Conservation (phyloP, 345 rosid genomes). For the Populus tremula region DNA sequence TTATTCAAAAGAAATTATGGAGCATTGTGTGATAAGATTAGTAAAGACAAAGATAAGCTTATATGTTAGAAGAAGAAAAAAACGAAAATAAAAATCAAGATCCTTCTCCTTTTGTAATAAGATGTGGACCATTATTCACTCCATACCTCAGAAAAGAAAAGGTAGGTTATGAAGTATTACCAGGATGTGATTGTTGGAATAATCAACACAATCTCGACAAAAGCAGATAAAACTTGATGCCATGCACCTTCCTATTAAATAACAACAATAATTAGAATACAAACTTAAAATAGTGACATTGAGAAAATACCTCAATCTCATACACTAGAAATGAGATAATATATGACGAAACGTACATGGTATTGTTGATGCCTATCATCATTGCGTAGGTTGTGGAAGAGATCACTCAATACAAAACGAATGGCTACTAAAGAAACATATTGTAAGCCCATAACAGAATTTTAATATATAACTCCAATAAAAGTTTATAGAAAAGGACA, state of each 20-base stretch:
- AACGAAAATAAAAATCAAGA: background rate
- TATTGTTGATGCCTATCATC: conserved; percentile 93
- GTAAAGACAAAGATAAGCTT: too few relatives aligned
- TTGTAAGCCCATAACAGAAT: conserved; percentile 1
- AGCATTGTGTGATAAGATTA: too few relatives aligned
- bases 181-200: conserved; percentile 85
- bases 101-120: background rate
- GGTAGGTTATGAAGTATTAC: conserved; percentile 36
- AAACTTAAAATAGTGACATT: background rate
- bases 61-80: too few relatives aligned
- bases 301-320: background rate
- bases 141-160: conserved; percentile 3
- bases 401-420: conserved; percentile 90
- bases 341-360: conserved; percentile 55
- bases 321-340: conserved; percentile 11
- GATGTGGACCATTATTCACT: background rate
- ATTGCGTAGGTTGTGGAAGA: conserved; percentile 75
- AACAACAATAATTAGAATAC: conserved; percentile 1
- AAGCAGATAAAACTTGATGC: conserved; percentile 88
- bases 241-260: conserved; percentile 65
- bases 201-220: conserved; percentile 96
- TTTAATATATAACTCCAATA: background rate
- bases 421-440: conserved; percentile 53
- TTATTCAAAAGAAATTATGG: too few relatives aligned
- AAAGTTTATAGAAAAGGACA: background rate